phyloP scores from a whole-genome alignment of 495 filamentous ascomycete genomes.

The Neurospora sp. region DNA sequence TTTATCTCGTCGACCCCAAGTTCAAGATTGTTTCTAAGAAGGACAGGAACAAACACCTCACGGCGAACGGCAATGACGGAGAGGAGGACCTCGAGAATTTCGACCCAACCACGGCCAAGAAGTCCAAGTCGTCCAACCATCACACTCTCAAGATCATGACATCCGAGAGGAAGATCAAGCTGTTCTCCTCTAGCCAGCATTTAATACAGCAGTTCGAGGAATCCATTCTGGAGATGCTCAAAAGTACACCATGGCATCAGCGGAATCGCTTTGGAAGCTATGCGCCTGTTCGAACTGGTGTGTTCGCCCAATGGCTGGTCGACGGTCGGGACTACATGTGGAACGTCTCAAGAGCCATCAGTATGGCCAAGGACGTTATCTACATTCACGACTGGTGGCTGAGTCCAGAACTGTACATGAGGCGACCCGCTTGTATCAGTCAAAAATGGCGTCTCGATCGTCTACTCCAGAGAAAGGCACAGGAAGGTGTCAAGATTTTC shows the following conservation, averaged over 20 bases:
- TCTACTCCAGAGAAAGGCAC: conserved; percentile 85
- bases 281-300: conserved; percentile 75
- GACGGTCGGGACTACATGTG: conserved; percentile 98
- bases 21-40: conserved; percentile 73
- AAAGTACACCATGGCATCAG: conserved; percentile 68
- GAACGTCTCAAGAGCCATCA: conserved; percentile 95
- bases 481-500: conserved; percentile 94
- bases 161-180: conserved; percentile 76
- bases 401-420: conserved; percentile 92
- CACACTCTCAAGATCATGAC: conserved; percentile 78
- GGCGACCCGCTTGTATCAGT: conserved; percentile 88
- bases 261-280: conserved; percentile 87
- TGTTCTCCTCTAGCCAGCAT: conserved; percentile 87
- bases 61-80: conserved; percentile 43
- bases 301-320: conserved; percentile 94
- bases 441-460: conserved; percentile 98
- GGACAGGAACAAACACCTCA: conserved; percentile 54
- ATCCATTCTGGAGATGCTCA: conserved; percentile 76
- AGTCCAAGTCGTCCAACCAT: conserved; percentile 51
- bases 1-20: conserved; percentile 82
- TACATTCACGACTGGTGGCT: conserved; percentile 99
- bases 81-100: conserved; percentile 26
- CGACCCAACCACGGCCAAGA: conserved; percentile 22
- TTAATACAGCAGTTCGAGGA: conserved; percentile 87
- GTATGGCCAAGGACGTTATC: conserved; percentile 95